A percentile compares a stretch with the other conserved stretches of the same genome.
Evolutionary conservation across 441 rosid genomes (phyloP).

Genomic region (Populus hybrid): DNA sequence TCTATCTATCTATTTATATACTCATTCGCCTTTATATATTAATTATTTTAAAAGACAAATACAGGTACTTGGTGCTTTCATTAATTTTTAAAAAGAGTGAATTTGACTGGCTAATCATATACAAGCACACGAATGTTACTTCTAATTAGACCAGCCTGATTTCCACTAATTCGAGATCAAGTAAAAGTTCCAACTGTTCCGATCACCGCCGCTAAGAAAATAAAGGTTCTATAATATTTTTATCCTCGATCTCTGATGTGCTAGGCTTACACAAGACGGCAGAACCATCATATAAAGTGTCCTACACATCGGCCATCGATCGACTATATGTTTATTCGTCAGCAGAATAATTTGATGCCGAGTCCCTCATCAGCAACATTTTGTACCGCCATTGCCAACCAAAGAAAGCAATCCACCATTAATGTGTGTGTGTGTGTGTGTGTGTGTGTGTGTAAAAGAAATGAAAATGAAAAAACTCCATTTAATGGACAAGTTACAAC

Average conservation of each 20-base stretch:
- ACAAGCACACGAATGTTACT: slow-evolving; percentile 30
- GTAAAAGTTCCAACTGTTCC: slow-evolving; percentile 19
- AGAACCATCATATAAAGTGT: not conserved
- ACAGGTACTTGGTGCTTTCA: not conserved
- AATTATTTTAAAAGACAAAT: too few species aligned
- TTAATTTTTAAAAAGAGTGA: not conserved
- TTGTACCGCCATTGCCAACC: not conserved
- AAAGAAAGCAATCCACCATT: not conserved
- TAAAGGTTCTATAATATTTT: not conserved
- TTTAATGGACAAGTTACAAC: not conserved
- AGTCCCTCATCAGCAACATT: not conserved
- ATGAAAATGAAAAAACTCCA: not conserved
- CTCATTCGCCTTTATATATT: too few species aligned
- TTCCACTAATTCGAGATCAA: slow-evolving; percentile 45
- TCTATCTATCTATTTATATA: not conserved
- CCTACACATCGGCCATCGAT: not conserved
- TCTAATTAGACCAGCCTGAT: slow-evolving; percentile 55
- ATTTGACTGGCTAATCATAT: slow-evolving; percentile 39
- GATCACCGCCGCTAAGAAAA: not conserved
- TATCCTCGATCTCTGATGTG: not conserved
- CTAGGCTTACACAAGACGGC: not conserved
- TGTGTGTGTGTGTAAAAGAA: too few species aligned
- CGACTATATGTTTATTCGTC: not conserved
- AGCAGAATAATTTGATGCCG: not conserved
- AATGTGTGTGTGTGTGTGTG: too few species aligned